Conservation (phyloP, 495 filamentous ascomycete species). For the Aspergillus baeticus region DNA sequence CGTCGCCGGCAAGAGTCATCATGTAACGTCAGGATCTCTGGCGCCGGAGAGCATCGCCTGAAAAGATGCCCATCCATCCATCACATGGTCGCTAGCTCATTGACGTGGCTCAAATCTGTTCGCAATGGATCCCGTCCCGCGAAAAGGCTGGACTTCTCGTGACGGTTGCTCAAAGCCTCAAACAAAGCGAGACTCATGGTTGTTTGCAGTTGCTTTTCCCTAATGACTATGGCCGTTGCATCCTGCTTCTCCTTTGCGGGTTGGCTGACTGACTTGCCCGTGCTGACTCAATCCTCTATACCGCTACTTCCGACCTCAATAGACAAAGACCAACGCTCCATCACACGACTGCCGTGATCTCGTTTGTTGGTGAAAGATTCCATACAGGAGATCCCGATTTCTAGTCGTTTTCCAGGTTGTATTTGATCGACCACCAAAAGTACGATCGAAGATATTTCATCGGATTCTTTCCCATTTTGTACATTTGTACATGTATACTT, state of each 20-base stretch:
- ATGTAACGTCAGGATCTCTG: slow-evolving; percentile 4
- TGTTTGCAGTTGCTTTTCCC: background rate
- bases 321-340: background rate
- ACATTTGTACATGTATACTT: too few species aligned
- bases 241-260: background rate
- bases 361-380: background rate
- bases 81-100: slow-evolving; percentile 22
- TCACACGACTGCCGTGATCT: slow-evolving; percentile 10
- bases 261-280: background rate
- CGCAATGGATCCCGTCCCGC: slow-evolving; percentile 19
- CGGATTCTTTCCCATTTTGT: background rate
- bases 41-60: background rate
- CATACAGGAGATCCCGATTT: slow-evolving; percentile 6
- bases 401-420: slow-evolving; percentile 5
- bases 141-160: slow-evolving; percentile 19
- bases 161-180: slow-evolving; percentile 11
- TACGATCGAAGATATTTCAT: background rate
- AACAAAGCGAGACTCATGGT: background rate
- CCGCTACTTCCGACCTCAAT: slow-evolving; percentile 10
- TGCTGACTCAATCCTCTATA: slow-evolving; percentile 11
- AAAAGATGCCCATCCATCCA: background rate
- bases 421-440: slow-evolving; percentile 1
- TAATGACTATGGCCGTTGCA: too few species aligned
- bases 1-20: slow-evolving; percentile 1
- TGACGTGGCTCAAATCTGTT: slow-evolving; percentile 28